Base-by-base conservation (phyloP, 257 asterid genomes). In the Agastache rugosa region DNA sequence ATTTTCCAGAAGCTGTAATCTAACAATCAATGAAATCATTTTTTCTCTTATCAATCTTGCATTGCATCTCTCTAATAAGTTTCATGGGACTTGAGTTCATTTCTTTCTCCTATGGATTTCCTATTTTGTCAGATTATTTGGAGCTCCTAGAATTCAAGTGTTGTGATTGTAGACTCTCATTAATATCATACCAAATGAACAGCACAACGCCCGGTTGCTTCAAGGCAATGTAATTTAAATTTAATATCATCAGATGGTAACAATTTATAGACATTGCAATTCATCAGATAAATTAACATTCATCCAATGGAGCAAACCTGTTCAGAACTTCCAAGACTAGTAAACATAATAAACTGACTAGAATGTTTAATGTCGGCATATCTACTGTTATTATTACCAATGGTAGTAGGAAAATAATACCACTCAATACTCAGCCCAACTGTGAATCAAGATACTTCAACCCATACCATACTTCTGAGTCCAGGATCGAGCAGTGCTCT, bases 391-490 rank as follows among this genome's bases (percentile, higher is more conserved):
- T 62, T 62, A 35, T 37, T 62, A 34, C 27, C 16, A 62, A 3
- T 19, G 11, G 44, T 27, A 17, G 8, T 62, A 35, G 44, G 68
- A 62, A 61, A 34, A 35, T 39, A 17, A 17, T 31, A 47, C 68
- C 2, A 9, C 44, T 39, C 44, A 10, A 39, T n/a, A 19, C n/a
- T 17, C 23, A 37, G 68, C 45, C 63, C 50, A 67, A 29, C 54
- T 29, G 42, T 27, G 14, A 47, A 34, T 22, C 34, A 7, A 48
- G 63, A 61, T 39, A 53, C 65, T 73, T 77, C 84, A 91, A 15
- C 91, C 92, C 95, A 87, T 90, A 20, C 92, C 97, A 42, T 86
- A 88, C 78, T 89, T 89, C 86, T 87, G 94, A 60, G 97, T 91
- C 97, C 96, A 91, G 48, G 88, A 77, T 59, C 93, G 88, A 16